phyloP scores from a whole-genome alignment of 2,329 filamentous ascomycete species.

The Aspergillus sp. region DNA sequence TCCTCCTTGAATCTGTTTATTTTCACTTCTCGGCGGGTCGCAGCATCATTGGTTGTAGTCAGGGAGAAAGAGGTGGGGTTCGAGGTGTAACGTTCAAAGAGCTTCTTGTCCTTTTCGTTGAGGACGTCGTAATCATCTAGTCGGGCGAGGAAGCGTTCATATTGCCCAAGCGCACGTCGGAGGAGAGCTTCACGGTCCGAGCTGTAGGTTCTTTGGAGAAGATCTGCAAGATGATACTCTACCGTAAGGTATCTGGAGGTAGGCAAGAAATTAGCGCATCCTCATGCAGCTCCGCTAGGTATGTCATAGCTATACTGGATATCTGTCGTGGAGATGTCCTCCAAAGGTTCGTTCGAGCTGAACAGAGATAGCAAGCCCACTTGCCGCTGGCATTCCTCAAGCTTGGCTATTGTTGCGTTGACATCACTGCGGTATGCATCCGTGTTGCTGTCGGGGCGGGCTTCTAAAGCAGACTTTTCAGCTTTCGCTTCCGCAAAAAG shows the following conservation, averaged over 20 bases:
- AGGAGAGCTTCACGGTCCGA: constrained; percentile 67
- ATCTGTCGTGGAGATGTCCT: constrained; percentile 83
- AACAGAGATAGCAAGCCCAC: constrained; percentile 76
- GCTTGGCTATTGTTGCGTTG: constrained; percentile 65
- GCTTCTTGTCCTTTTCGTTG: constrained; percentile 62
- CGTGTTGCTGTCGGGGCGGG: constrained; percentile 65
- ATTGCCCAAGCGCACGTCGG: constrained; percentile 65
- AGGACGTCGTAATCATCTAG: constrained; percentile 80
- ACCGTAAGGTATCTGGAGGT: constrained; percentile 68
- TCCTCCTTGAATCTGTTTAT: constrained; percentile 83
- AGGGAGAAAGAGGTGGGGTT: constrained; percentile 72
- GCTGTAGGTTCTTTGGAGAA: constrained; percentile 67
- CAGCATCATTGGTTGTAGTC: constrained; percentile 65
- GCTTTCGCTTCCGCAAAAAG: constrained; percentile 59
- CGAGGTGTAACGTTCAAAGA: constrained; percentile 73
- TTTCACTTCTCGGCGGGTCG: constrained; percentile 75
- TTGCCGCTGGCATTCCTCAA: constrained; percentile 71
- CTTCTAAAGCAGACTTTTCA: constrained; percentile 61
- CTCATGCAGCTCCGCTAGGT: not conserved
- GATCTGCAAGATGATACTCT: constrained; percentile 76
- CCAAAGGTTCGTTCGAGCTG: constrained; percentile 83
- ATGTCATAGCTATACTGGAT: constrained; percentile 61
- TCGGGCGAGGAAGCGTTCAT: constrained; percentile 75
- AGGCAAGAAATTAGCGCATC: constrained; percentile 24
- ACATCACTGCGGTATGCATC: constrained; percentile 69